Percentiles rank a stretch among this genome's conserved stretches.
These are phyloP conservation scores for Fonsecaea nubica DNA, from an alignment of 2,329 filamentous ascomycete genomes.

Conservation along the genomic window DNA sequence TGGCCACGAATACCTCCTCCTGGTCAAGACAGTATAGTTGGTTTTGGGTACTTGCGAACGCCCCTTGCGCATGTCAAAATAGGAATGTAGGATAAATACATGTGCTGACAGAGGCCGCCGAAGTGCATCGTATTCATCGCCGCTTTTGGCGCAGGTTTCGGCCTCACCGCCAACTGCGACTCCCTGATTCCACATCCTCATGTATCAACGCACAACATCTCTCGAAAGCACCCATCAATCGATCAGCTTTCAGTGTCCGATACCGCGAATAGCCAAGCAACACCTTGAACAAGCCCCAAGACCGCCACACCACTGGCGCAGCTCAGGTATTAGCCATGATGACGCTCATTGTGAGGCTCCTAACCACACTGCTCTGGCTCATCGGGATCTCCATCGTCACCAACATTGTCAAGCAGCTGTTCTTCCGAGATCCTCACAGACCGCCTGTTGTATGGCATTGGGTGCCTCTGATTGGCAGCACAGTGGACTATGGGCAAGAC, in stretches of 20 bases:
- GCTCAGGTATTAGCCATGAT: neutral
- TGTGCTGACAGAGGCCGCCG: neutral
- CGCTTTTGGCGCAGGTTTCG: neutral
- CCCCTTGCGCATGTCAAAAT: neutral
- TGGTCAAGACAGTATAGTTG: conserved; percentile 9
- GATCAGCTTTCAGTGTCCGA: neutral
- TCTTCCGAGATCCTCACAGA: conserved; percentile 29
- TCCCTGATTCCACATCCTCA: neutral
- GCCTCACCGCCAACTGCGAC: neutral
- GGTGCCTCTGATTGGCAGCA: conserved; percentile 81
- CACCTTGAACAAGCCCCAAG: neutral
- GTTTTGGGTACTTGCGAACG: neutral
- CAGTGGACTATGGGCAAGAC: conserved; percentile 92
- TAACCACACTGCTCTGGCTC: conserved; percentile 12
- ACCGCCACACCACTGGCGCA: neutral
- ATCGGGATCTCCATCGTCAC: conserved; percentile 25
- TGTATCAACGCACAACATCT: neutral
- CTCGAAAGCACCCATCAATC: neutral
- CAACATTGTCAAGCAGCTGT: conserved; percentile 37
- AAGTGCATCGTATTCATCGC: conserved; percentile 3
- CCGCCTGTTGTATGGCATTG: conserved; percentile 69
- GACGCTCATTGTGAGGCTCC: neutral
- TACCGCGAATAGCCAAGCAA: neutral
- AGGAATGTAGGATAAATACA: neutral
- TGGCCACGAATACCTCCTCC: conserved; percentile 14